Percentiles rank a stretch among this genome's conserved stretches.
Evolutionary conservation across 345 rosid genomes (phyloP).

Genomic region (Aurinia saxatilis): DNA sequence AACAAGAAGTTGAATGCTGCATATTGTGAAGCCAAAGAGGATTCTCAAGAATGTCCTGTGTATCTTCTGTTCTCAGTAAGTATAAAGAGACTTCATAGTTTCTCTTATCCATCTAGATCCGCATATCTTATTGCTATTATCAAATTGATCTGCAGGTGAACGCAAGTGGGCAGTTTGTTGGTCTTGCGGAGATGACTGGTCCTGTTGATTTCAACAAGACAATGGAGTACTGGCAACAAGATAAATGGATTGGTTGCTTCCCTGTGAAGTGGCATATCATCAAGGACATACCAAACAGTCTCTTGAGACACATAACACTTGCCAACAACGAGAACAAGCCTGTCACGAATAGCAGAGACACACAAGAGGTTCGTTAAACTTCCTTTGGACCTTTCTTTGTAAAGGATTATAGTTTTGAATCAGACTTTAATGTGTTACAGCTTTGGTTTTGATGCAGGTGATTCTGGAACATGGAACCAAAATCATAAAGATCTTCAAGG

Average conservation of each 20-base stretch:
- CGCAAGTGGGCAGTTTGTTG: constrained; percentile 82
- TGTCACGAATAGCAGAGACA: constrained; percentile 78
- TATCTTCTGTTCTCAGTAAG: constrained; percentile 76
- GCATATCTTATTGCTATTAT: neutral
- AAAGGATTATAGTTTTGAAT: neutral
- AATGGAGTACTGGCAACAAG: constrained; percentile 77
- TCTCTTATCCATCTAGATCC: neutral
- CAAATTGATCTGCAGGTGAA: constrained; percentile 50
- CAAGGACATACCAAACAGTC: constrained; percentile 71
- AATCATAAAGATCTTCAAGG: constrained; percentile 44
- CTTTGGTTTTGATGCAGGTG: constrained; percentile 31
- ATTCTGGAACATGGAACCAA: constrained; percentile 41
- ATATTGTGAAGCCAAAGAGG: constrained; percentile 46
- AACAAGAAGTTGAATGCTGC: constrained; percentile 74
- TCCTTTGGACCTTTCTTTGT: neutral
- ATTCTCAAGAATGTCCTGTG: constrained; percentile 45
- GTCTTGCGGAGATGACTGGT: constrained; percentile 73
- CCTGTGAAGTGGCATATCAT: constrained; percentile 76
- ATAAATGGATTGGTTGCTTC: constrained; percentile 80
- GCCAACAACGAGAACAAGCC: constrained; percentile 73
- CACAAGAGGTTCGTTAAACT: constrained; percentile 55
- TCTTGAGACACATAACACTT: constrained; percentile 56
- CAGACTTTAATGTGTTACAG: neutral
- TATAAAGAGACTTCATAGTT: neutral
- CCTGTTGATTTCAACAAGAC: constrained; percentile 64